Evolutionary conservation across 257 asterid species (phyloP), one percentile per base, ranked within the genome.

Genomic region (Petunia secreta): DNA sequence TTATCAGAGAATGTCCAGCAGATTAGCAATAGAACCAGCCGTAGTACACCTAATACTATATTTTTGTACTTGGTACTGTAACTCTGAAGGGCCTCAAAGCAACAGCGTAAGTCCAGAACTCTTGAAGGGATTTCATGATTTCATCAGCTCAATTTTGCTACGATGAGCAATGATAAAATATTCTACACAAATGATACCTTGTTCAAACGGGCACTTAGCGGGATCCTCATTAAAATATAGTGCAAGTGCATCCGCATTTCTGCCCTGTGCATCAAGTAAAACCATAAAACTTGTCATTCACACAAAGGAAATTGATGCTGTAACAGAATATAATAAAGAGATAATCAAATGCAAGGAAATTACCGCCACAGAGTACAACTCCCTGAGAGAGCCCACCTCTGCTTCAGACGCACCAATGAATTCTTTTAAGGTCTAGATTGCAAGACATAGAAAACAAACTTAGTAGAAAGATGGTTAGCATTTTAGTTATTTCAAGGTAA

Each of bases 151-250:
- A 34, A 62, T 78, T 60, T 67, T 62, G 48, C 63, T 7, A 78
- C 25, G 57, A 63, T 55, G 58, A 41, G 36, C 44, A 78, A 78
- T 44, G 59, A 63, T 48, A 16, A 46, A 55, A 50, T n/a, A 36
- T 15, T 34, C 63, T 78, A 25, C 48, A 46, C 62, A 63, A 44
- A 63, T 3, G 43, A 46, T 86, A 95, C 98, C 98, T 93, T 95
- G 98, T 87, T 93, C 98, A 79, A 95, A 95, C 71, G 97, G 97
- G 84, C 89, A 92, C 44, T 88, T 86, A 53, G 89, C 91, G 60
- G 98, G 97, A 82, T 93, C 98, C 90, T 95, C 98, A 15, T 97
- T 97, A 63, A 95, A 95, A 85, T 95, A 95, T 60, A 90, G 89
- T 77, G 92, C 92, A 80, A 93, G 83, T 37, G 95, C 97, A 83